These are phyloP conservation scores for Tieghemiomyces parasiticus DNA, from an alignment of 192 early-diverging fungal species.

Conservation along the genomic window DNA sequence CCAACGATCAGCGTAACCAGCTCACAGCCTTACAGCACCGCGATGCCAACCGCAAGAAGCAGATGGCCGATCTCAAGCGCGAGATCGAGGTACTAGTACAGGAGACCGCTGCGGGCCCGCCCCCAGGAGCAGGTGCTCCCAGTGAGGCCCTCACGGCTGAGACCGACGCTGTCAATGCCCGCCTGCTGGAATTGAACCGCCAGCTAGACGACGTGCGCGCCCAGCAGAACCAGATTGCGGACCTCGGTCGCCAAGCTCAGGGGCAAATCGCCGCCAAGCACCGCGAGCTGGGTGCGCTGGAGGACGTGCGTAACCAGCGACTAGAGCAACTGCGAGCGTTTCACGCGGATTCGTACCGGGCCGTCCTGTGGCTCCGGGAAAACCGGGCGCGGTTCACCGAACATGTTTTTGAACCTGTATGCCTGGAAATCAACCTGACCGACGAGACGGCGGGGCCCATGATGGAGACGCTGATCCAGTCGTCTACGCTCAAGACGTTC, in stretches of 20 bases:
- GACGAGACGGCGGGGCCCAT: slow-evolving; percentile 40
- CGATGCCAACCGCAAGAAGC: neutral
- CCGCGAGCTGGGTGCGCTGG: slow-evolving; percentile 36
- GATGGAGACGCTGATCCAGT: slow-evolving; percentile 40
- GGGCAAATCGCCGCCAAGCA: slow-evolving; percentile 19
- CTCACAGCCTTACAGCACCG: neutral
- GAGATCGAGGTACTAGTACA: slow-evolving; percentile 8
- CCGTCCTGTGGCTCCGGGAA: slow-evolving; percentile 48
- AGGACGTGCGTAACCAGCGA: slow-evolving; percentile 36
- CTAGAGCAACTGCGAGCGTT: slow-evolving; percentile 32
- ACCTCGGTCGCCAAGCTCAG: slow-evolving; percentile 15
- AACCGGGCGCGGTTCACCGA: slow-evolving; percentile 48
- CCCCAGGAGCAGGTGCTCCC: slow-evolving; percentile 11
- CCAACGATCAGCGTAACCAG: slow-evolving; percentile 12
- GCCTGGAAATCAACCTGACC: slow-evolving; percentile 53
- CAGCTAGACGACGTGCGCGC: slow-evolving; percentile 26
- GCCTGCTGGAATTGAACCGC: slow-evolving; percentile 23
- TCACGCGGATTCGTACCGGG: slow-evolving; percentile 39
- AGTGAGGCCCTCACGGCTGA: slow-evolving; percentile 13
- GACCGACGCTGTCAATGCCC: slow-evolving; percentile 18
- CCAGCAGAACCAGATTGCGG: slow-evolving; percentile 25
- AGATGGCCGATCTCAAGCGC: slow-evolving; percentile 16
- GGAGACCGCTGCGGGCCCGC: slow-evolving; percentile 14
- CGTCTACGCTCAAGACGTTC: slow-evolving; percentile 49
- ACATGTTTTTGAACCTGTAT: slow-evolving; percentile 55